Conservation (phyloP, 495 filamentous ascomycete genomes). For the Aspergillus heteromorphus region DNA sequence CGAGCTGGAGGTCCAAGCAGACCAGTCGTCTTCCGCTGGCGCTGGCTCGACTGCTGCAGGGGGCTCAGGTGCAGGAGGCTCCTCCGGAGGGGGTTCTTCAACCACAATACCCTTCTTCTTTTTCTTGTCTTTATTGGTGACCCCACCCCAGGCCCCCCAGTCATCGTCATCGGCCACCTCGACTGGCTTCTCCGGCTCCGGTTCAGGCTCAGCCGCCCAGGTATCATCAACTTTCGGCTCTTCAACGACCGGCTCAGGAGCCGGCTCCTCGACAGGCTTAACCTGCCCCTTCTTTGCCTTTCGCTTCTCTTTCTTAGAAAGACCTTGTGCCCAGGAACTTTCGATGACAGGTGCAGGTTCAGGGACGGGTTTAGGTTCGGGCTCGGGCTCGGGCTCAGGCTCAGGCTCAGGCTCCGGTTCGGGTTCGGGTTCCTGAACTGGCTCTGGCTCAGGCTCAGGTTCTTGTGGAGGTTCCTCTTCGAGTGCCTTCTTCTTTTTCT, state of each 20-base stretch:
- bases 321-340: constrained; percentile 10
- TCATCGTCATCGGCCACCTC: constrained; percentile 21
- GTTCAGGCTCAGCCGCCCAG: not conserved
- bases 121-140: constrained; percentile 34
- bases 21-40: constrained; percentile 25
- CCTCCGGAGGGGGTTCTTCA: constrained; percentile 20
- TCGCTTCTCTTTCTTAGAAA: constrained; percentile 29
- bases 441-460: constrained; percentile 21
- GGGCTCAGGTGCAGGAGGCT: constrained; percentile 8
- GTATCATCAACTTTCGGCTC: constrained; percentile 4
- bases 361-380: too few relatives aligned
- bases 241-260: constrained; percentile 17
- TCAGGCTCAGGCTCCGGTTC: constrained; percentile 7
- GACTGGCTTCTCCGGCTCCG: constrained; percentile 3
- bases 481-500: constrained; percentile 19
- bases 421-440: constrained; percentile 22
- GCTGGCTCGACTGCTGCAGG: constrained; percentile 16
- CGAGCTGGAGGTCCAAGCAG: constrained; percentile 23
- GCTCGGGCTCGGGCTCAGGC: too few relatives aligned
- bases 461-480: constrained; percentile 16
- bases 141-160: constrained; percentile 29
- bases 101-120: constrained; percentile 31
- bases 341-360: constrained; percentile 1
- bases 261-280: constrained; percentile 11
- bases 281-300: constrained; percentile 30